Base-by-base conservation (phyloP, 169 alveolate genomes). In the Cryptosporidium ryanae region DNA sequence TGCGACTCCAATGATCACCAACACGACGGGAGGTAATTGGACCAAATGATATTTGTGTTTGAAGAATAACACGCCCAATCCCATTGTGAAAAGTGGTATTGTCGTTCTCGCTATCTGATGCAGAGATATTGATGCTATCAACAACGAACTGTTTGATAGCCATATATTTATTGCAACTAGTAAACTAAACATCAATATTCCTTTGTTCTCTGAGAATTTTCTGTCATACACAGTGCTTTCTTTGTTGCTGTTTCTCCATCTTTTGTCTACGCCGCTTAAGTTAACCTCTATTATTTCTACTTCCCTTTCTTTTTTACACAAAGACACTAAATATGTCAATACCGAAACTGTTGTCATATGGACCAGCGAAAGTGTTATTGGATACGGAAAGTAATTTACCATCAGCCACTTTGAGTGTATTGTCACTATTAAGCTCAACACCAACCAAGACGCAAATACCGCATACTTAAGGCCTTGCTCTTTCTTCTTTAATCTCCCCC, bases 1-100 rank as follows among this genome's bases (percentile, higher is more conserved):
- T 1, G 90, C 84, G 23, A 82, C 90, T 48, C 90, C 90, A n/a
- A 82, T 27, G 12, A 64, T 65, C 18, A 82, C 90, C 66, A 64
- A 29, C 7, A 82, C 38, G 0, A 82, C 71, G 21, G 82, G 57
- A n/a, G 84, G 90, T 15, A 82, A 43, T 27, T 67, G 84, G 8
- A n/a, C n/a, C 21, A 65, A 25, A 17, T 64, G 61, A 52, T 82
- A 82, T 6, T 64, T 46, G 18, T 64, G 68, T 8, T 81, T 59
- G 17, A 65, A 65, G 29, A 65, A 48, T 7, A 82, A 12, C 6
- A 54, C 50, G 2, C 84, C 67, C 23, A 82, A 18, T 48, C 25
- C 70, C 84, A 82, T 82, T 64, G 90, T 82, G 31, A 82, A 82
- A 1, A 82, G 57, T 13, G 90, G 90, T 18, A 66, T 65, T 32